Base-by-base conservation (phyloP, 768 basidiomycete genomes). In the Sporobolomyces phaffii region DNA sequence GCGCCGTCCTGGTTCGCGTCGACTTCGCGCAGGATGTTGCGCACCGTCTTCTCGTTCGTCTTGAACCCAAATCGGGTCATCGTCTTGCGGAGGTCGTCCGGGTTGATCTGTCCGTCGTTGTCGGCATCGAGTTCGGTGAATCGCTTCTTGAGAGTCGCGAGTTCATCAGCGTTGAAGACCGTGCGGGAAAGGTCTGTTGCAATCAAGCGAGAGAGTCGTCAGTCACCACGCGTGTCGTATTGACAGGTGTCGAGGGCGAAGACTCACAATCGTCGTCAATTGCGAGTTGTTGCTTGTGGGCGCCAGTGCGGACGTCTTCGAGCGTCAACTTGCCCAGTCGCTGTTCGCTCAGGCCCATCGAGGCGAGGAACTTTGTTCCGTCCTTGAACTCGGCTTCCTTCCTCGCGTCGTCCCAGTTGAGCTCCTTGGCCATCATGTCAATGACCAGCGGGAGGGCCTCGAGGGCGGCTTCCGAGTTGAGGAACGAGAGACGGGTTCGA, bases 381-480 rank as follows among this genome's bases (percentile, higher is more conserved):
- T 80, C 78, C 61, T 87, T 80, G 77, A 81, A 81, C 74, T 97
- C 88, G 61, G 78, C 73, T 58, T 79, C 77, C 72, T 85, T 83
- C 73, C 86, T 83, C 20, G 80, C 72, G 31, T 78, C 77, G 65
- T 82, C 81, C 94, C 94, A 99, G 17, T 82, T 80, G 9, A 93
- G 82, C 75, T 97, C 91, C 20, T 83, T 83, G 7, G 84, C 84
- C 91, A 97, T 94, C 77, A 96, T 88, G 64, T 90, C 89, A 67
- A 94, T 86, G 53, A 99, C 87, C 34, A 83, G 83, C 4, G 93
- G 92, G 56, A 99, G 85, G 0, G 87, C 85, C 33, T 87, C 85
- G 36, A 93, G 83, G 0, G 94, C 87, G 1, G 88, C 88, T 64
- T 87, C 86, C 0, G 86, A 87, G 77, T 96, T 92, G 72, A 98